Evolutionary conservation across 352 stramenopile species (phyloP), one percentile per base, ranked within the genome.

Genomic region (Phytophthora hibernalis): DNA sequence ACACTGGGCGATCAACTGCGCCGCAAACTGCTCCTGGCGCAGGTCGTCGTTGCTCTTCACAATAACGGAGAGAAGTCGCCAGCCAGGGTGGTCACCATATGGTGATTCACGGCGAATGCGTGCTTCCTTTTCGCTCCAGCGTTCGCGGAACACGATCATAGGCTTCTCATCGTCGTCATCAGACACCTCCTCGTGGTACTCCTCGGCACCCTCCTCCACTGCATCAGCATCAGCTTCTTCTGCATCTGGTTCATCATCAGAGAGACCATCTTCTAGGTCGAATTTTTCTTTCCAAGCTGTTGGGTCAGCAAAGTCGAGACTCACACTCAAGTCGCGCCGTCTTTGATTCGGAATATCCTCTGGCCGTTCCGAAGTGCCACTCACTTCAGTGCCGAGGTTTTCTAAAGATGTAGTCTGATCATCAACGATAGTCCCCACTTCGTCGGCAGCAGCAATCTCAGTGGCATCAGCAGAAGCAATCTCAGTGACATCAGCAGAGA

Each of bases 1-100:
- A 54, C 96, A 99, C 47, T 98, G 85, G 20, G 93, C 84, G 64
- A 99, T 99, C 4, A 99, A 76, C 70, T 99, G 96, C 59, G 98
- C 96, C 0, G 97, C 95, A 76, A 99, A 99, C 26, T 98, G 91
- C 76, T 99, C 97, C 73, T 99, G 98, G 2, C 97, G 86, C 51
- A 99, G 75, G 56, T 99, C 97, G 70, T 99, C 98, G 63, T 99
- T 98, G 45, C 94, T 98, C 80, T 96, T 99, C 2, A 99, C 95
- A 64, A 99, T 99, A 16, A 99, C 90, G 47, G 89, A 89, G 30
- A 95, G 72, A 44, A 94, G 57, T 12, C 83, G 74, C 80, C 87
- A 93, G 18, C 82, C 82, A 33, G 72, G 80, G 56, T 89, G 80
- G 37, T 80, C 67, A 3, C 76, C 74, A 38, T 82, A 85, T 26